Percentiles rank a stretch among this genome's conserved stretches.
Evolutionary conservation across 2,329 filamentous ascomycete genomes (phyloP).

Genomic region (Aspergillus arachidicola): DNA sequence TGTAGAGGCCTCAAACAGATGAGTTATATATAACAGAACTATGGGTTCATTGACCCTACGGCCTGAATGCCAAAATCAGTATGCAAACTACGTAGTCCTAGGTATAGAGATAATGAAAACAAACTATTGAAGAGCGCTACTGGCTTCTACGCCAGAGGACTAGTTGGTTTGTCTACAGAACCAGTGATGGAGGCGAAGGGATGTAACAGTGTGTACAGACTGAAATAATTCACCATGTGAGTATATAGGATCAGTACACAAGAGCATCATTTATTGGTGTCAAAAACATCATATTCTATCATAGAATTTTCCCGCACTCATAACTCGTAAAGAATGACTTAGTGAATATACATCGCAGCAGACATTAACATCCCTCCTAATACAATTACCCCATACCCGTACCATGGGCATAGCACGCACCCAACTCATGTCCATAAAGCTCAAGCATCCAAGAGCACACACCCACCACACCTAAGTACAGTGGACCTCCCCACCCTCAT

Average conservation of each 20-base stretch:
- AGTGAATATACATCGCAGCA: not conserved
- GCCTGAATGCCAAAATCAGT: too few relatives aligned
- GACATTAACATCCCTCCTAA: not conserved
- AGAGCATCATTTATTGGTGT: not conserved
- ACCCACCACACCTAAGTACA: conserved; percentile 30
- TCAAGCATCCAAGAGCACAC: not conserved
- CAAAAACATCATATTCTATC: not conserved
- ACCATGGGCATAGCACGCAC: not conserved
- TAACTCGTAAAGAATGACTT: not conserved
- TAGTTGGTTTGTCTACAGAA: too few relatives aligned
- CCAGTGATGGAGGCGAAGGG: not conserved
- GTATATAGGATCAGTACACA: not conserved
- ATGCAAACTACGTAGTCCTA: too few relatives aligned
- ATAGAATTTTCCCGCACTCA: not conserved
- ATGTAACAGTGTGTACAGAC: not conserved
- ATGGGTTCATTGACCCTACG: too few relatives aligned
- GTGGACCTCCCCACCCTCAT: conserved; percentile 44
- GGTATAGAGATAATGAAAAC: too few relatives aligned
- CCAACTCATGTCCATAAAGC: not conserved
- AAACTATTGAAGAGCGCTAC: too few relatives aligned
- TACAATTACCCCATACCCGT: not conserved
- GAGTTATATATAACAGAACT: too few relatives aligned
- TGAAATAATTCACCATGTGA: fast-evolving
- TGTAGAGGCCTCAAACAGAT: too few relatives aligned
- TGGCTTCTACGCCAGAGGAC: too few relatives aligned